phyloP scores from a whole-genome alignment of 164 flowering plant species.

The Hamamelis virginiana region DNA sequence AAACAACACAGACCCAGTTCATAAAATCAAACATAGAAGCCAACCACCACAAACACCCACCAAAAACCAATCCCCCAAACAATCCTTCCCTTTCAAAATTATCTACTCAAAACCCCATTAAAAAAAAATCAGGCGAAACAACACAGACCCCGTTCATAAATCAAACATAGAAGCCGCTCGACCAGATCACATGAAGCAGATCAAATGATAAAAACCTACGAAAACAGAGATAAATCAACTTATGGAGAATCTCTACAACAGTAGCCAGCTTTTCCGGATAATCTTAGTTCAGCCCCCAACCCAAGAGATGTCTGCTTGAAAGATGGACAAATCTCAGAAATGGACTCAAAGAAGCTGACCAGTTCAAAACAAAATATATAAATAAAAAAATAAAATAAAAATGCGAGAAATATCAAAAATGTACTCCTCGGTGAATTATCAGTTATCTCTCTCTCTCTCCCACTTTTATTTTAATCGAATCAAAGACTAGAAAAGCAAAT shows the following conservation, averaged over 20 bases:
- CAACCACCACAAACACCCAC: no score
- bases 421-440: constrained; percentile 25
- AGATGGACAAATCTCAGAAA: constrained; percentile 19
- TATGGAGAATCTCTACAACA: not conserved
- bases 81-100: no score
- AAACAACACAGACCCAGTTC: constrained; percentile 14
- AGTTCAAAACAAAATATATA: constrained; percentile 24
- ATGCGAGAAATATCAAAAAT: not conserved
- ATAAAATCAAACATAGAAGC: not conserved
- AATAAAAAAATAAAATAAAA: constrained; percentile 3
- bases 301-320: constrained; percentile 19
- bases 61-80: no score
- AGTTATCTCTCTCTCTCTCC: constrained; percentile 21
- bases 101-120: no score
- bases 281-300: constrained; percentile 7
- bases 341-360: constrained; percentile 30
- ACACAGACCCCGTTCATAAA: no score
- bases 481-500: constrained; percentile 27
- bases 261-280: not conserved
- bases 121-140: no score
- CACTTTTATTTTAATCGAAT: constrained; percentile 20
- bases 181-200: constrained; percentile 21
- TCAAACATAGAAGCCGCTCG: no score
- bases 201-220: no score
- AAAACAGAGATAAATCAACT: not conserved